Base-by-base conservation (phyloP, 306 rosid species). In the Quillaja saponaria region DNA sequence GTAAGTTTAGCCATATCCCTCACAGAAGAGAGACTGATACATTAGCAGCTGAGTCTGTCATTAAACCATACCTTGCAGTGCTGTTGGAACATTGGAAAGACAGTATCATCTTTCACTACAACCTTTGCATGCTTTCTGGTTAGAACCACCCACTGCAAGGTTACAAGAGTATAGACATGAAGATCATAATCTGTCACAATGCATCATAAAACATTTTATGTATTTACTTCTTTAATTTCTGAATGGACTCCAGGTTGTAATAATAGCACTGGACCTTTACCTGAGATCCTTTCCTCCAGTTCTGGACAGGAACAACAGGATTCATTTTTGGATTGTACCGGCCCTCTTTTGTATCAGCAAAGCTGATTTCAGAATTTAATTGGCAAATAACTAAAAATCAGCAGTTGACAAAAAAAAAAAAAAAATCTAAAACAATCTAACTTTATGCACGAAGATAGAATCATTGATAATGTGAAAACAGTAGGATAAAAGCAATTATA, bases 231-330 rank as follows among this genome's bases (percentile, higher is more conserved):
- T 39, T 33, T 18, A 58, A 58, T 34, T 63, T 66, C 20, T 13
- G 47, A 63, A 60, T 54, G 52, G 66, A 69, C 31, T 48, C 47
- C 52, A 61, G 12, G 50, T 47, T 39, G 59, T 56, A 66, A 74
- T 20, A 14, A 40, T 13, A 19, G 56, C 39, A 56, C 15, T 45
- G 16, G 66, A 42, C 25, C 55, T 54, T 60, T 76, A 94, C 99
- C 95, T 94, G 99, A 62, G 99, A 94, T 59, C 99, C 99, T 81
- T 94, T 94, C 71, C 99, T 85, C 99, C 99, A 94, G 68, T 83
- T 89, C 40, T 72, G 34, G 67, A 89, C 94, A 54, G 97, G 96
- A 81, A 94, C 87, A 64, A 85, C 71, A 63, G 95, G 86, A 83
- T 76, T 57, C 97, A 94, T 94, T 78, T 69, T 89, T 20, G 99